Evolutionary conservation across 1,139 yeast genomes (phyloP), one percentile per base, ranked within the genome.

Genomic region (Scheffersomyces quercinus): DNA sequence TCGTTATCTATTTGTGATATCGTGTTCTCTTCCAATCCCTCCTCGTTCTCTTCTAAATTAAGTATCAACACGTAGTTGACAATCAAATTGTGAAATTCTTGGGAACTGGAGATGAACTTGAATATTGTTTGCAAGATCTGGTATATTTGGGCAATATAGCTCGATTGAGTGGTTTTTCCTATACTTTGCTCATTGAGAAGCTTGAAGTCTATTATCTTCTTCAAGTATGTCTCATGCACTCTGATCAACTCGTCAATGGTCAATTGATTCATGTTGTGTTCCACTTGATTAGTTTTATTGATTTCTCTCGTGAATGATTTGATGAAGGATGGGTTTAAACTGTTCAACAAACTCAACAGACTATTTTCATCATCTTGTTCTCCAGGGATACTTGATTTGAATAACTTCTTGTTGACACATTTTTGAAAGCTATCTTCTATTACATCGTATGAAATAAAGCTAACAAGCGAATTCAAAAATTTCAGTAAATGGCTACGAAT

Each of bases 221-320:
- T 46, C 36, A 78, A 62, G 53, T 75, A 81, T 1, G 55, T 52
- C 6, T 57, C 49, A 52, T 82, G 86, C 6, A 74, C 47, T 2
- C 53, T 39, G 4, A 70, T 66, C 15, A 82, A 53, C 35, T 79
- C 82, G 52, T 81, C 83, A 35, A 82, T 60, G n/a, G 78, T 67
- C 52, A 67, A 54, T 39, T 59, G 53, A 11, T 53, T 46, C 45
- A 56, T 49, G 36, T 52, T 53, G 26, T 51, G 58, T 5, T 45
- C 41, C 5, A 43, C 40, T 12, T 49, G 50, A 3, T 16, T 32
- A 34, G 43, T 38, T 24, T 40, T 42, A 16, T 42, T 32, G 29
- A 51, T 42, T 40, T 47, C 48, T 40, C 39, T 45, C 28, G 49
- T 38, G 7, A 47, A 36, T 7, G 47, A 40, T 24, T 43, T 28